phyloP scores from a whole-genome alignment of 257 asterid species.

The Penstemon barbatus region DNA sequence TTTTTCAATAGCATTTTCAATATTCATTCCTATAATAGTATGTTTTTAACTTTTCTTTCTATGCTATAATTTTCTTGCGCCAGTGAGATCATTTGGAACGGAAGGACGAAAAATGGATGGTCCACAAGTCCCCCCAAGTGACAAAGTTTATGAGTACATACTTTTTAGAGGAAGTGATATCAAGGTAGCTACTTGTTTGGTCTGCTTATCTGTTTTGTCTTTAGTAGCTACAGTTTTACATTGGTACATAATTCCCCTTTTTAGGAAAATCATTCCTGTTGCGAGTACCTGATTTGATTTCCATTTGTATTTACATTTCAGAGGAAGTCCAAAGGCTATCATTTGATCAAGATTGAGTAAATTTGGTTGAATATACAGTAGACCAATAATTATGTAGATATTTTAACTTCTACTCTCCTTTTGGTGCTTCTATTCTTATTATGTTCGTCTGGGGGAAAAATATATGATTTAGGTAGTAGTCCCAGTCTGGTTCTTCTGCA shows the following conservation, averaged over 20 bases:
- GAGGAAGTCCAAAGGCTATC: slow-evolving; percentile 19
- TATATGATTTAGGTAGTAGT: background rate
- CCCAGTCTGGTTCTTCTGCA: background rate
- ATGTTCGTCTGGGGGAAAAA: background rate
- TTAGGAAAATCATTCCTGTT: slow-evolving; percentile 15
- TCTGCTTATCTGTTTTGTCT: background rate
- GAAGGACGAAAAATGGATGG: slow-evolving; percentile 97
- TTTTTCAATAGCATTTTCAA: background rate
- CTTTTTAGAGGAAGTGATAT: slow-evolving; percentile 94
- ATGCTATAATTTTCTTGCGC: slow-evolving; percentile 9
- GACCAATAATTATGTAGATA: background rate
- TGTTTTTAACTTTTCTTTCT: slow-evolving; percentile 4
- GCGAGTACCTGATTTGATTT: slow-evolving; percentile 15
- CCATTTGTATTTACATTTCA: slow-evolving; percentile 4
- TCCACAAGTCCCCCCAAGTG: slow-evolving; percentile 86
- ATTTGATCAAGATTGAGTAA: background rate
- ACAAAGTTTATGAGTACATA: slow-evolving; percentile 84
- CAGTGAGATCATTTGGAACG: slow-evolving; percentile 96
- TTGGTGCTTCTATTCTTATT: background rate
- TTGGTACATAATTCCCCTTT: slow-evolving; percentile 16
- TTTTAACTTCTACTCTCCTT: background rate
- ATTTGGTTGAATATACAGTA: background rate
- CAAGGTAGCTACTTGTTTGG: slow-evolving; percentile 50
- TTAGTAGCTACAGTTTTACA: background rate
- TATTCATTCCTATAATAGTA: background rate